Evolutionary conservation across 1,284 basidiomycete genomes (phyloP).

Genomic region (Sanghuangporus baumii): DNA sequence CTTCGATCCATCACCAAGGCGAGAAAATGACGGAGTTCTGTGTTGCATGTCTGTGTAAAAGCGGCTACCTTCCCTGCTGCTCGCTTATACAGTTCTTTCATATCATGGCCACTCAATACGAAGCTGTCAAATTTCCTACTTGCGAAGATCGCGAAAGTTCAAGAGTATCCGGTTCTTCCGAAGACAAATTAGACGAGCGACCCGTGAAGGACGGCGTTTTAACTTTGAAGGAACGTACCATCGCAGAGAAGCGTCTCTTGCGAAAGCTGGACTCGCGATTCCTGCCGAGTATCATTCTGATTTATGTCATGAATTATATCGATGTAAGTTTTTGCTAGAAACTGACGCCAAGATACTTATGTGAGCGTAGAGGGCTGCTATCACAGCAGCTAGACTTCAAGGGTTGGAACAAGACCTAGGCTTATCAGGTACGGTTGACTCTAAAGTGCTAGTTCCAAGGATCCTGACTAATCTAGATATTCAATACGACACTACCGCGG

Average conservation of each 20-base stretch:
- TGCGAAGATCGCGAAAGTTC: neutral
- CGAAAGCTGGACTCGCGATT: constrained; percentile 53
- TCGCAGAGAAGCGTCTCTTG: constrained; percentile 37
- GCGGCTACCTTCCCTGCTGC: too few species aligned
- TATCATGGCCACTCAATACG: neutral
- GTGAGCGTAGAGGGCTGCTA: constrained; percentile 46
- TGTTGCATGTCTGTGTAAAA: too few species aligned
- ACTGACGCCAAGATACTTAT: neutral
- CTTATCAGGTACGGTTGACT: constrained; percentile 35
- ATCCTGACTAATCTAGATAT: constrained; percentile 31
- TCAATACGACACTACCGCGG: constrained; percentile 53
- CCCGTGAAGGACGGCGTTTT: constrained; percentile 27
- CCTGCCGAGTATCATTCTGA: constrained; percentile 53
- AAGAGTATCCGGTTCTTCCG: neutral
- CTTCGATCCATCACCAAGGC: too few species aligned
- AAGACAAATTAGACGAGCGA: neutral
- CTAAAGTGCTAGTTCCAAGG: neutral
- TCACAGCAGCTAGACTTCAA: constrained; percentile 54
- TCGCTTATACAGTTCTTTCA: neutral
- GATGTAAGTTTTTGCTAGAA: constrained; percentile 38
- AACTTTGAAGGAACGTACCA: constrained; percentile 22
- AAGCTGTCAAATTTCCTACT: neutral
- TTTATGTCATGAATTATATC: constrained; percentile 67
- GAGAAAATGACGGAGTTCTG: too few species aligned
- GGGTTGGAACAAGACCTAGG: constrained; percentile 54